Conservation (phyloP, 169 alveolate species). For the Plasmodium fragile region DNA sequence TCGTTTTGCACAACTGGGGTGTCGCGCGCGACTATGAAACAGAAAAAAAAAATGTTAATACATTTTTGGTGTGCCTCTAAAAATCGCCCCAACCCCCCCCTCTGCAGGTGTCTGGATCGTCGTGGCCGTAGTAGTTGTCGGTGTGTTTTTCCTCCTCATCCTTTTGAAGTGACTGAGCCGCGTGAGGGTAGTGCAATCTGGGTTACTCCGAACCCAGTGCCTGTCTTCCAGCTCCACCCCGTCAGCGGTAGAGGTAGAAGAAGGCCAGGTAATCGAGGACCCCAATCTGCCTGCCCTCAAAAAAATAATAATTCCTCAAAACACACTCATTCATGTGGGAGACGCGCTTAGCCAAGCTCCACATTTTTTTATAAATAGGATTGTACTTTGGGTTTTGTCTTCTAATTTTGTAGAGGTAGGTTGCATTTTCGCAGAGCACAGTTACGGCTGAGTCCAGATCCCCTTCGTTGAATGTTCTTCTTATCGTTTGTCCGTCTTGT, state of each 20-base stretch:
- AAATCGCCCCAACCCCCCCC: not conserved
- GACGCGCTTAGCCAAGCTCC: conserved; percentile 8
- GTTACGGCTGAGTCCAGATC: not conserved
- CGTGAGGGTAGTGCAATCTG: not conserved
- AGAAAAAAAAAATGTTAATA: not conserved
- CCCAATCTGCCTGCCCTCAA: not conserved
- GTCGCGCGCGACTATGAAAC: not conserved
- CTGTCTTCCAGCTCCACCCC: not conserved
- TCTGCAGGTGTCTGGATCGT: conserved; percentile 68
- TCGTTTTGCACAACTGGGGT: not conserved
- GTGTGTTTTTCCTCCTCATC: conserved; percentile 52
- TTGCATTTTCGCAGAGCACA: conserved; percentile 34
- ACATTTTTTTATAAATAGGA: conserved; percentile 25
- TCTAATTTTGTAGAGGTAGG: not conserved
- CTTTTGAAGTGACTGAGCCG: conserved; percentile 39
- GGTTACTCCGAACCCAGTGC: not conserved
- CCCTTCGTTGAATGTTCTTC: conserved; percentile 12
- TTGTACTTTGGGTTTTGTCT: not conserved
- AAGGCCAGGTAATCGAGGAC: conserved; percentile 21
- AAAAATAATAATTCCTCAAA: not conserved
- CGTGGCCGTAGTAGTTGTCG: conserved; percentile 39
- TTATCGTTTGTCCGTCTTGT: not conserved
- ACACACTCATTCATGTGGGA: conserved; percentile 40
- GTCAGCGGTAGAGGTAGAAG: conserved; percentile 32
- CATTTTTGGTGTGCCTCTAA: not conserved